Conservation (phyloP, 2,329 filamentous ascomycete species). For the Botrytis tulipae region DNA sequence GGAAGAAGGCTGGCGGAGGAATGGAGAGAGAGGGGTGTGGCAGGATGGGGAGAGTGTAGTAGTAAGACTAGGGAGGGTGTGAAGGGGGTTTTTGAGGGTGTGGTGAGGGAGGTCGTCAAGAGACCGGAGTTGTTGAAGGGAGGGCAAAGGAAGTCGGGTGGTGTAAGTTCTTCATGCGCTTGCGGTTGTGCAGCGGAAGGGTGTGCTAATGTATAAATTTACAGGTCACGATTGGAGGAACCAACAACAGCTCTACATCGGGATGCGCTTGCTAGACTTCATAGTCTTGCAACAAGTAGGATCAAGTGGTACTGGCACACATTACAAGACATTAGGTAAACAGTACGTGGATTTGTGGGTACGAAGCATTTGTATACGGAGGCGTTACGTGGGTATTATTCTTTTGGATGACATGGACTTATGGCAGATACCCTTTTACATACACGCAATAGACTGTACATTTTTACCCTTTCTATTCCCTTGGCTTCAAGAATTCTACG, state of each 20-base stretch:
- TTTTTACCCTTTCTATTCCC: slow-evolving; percentile 44
- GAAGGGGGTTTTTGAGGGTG: slow-evolving; percentile 50
- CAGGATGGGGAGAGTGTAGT: slow-evolving; percentile 54
- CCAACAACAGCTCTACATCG: background rate
- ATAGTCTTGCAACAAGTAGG: background rate
- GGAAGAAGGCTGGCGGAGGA: slow-evolving; percentile 45
- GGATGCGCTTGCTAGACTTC: slow-evolving; percentile 19
- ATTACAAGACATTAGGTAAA: background rate
- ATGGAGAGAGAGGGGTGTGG: slow-evolving; percentile 42
- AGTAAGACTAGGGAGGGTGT: slow-evolving; percentile 54
- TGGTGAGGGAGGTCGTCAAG: slow-evolving; percentile 50
- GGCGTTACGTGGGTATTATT: slow-evolving; percentile 24
- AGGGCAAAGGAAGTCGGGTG: slow-evolving; percentile 33
- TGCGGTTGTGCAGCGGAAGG: background rate
- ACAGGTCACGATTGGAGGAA: slow-evolving; percentile 18
- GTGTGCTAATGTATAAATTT: slow-evolving; percentile 27
- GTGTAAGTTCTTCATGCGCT: slow-evolving; percentile 14
- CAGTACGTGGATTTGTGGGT: background rate
- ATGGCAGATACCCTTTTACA: slow-evolving; percentile 38
- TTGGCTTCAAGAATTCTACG: slow-evolving; percentile 57
- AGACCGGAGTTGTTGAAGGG: slow-evolving; percentile 44
- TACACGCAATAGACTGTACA: slow-evolving; percentile 34
- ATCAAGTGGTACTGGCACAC: background rate
- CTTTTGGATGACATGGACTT: slow-evolving; percentile 24
- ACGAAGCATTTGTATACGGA: slow-evolving; percentile 12